Percentiles rank a stretch among this genome's conserved stretches.
These are phyloP conservation scores for Naganishia liquefaciens DNA, from an alignment of 1,284 basidiomycete genomes.

Conservation along the genomic window DNA sequence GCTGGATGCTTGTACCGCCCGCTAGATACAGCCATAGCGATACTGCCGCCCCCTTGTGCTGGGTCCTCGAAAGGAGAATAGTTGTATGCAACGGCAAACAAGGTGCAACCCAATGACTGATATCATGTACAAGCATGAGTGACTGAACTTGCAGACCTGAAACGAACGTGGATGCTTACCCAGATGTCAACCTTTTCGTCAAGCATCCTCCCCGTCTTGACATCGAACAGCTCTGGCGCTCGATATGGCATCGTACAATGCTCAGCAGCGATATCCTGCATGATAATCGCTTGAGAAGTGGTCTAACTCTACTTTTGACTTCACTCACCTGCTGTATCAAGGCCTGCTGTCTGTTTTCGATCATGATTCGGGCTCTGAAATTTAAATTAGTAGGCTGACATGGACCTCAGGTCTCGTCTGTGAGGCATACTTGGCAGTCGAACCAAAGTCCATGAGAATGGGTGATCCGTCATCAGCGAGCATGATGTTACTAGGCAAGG, in stretches of 20 bases:
- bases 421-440: conserved; percentile 56
- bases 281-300: not conserved
- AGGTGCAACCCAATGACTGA: conserved; percentile 85
- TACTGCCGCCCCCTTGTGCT: conserved; percentile 81
- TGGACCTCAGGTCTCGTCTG: no score
- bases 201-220: conserved; percentile 81
- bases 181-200: conserved; percentile 96
- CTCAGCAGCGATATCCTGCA: conserved; percentile 85
- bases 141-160: not conserved
- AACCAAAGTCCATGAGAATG: conserved; percentile 98
- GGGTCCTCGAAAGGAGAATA: conserved; percentile 89
- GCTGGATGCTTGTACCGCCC: conserved; percentile 79
- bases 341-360: conserved; percentile 60
- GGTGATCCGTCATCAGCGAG: conserved; percentile 86
- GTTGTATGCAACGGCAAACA: conserved; percentile 87
- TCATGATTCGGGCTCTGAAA: conserved; percentile 7
- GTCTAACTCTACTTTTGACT: not conserved
- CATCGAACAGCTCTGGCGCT: conserved; percentile 91
- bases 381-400: not conserved
- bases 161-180: conserved; percentile 59
- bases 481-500: conserved; percentile 79
- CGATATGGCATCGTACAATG: conserved; percentile 96
- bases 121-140: not conserved
- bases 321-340: conserved; percentile 70
- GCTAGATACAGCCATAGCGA: conserved; percentile 91